These are phyloP conservation scores for Aphanomyces cochlioides DNA, from an alignment of 352 stramenopile genomes.

Conservation along the genomic window DNA sequence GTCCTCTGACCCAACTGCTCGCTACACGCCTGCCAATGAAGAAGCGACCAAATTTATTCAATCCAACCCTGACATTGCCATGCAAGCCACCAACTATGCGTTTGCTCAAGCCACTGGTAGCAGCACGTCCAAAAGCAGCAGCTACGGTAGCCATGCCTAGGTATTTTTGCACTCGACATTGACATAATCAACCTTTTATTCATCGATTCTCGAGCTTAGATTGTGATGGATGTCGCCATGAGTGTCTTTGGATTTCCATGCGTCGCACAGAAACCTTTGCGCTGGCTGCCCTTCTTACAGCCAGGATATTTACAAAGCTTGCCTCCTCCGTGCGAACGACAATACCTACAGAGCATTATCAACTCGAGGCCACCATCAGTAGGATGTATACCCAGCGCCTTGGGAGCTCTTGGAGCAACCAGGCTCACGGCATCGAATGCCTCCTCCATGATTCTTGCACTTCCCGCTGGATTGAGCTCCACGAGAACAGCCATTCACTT, in stretches of 20 bases:
- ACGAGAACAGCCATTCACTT: constrained; percentile 18
- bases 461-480: constrained; percentile 23
- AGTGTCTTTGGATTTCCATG: constrained; percentile 34
- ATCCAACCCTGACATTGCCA: constrained; percentile 31
- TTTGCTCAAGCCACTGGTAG: constrained; percentile 5
- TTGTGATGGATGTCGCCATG: background rate
- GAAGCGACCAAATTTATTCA: constrained; percentile 26
- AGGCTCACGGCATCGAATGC: constrained; percentile 14
- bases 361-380: constrained; percentile 42
- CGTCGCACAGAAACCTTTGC: constrained; percentile 83
- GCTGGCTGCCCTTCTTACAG: constrained; percentile 83
- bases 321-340: constrained; percentile 67
- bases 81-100: constrained; percentile 30
- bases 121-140: background rate
- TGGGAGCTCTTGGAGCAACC: constrained; percentile 28
- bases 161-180: background rate
- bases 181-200: no score
- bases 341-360: constrained; percentile 60
- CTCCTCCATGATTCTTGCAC: constrained; percentile 29
- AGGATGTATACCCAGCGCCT: constrained; percentile 15
- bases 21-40: constrained; percentile 22
- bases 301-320: constrained; percentile 80
- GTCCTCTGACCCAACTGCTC: constrained; percentile 24
- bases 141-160: constrained; percentile 21
- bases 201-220: background rate